Conservation (phyloP, 2,329 filamentous ascomycete genomes). For the Karstenula rhodostoma region DNA sequence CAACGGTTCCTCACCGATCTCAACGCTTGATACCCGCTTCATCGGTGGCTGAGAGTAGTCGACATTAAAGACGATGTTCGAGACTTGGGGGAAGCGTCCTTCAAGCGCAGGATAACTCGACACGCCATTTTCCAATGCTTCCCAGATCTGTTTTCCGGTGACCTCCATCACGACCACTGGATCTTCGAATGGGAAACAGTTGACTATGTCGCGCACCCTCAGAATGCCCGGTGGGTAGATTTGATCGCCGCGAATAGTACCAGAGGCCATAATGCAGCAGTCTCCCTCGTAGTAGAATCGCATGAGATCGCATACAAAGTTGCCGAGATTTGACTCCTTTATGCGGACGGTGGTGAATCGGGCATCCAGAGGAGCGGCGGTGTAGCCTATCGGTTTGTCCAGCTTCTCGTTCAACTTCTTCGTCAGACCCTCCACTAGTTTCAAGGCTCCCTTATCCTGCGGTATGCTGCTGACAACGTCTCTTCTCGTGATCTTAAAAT, state of each 20-base stretch:
- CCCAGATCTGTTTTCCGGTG: conserved; percentile 74
- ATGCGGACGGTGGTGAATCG: conserved; percentile 83
- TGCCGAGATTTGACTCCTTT: conserved; percentile 83
- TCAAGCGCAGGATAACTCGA: conserved; percentile 83
- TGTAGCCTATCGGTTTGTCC: conserved; percentile 82
- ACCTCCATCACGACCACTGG: conserved; percentile 81
- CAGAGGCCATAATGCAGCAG: conserved; percentile 83
- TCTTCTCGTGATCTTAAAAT: conserved; percentile 78
- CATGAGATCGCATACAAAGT: conserved; percentile 94
- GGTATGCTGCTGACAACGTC: conserved; percentile 76
- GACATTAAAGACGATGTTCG: conserved; percentile 79
- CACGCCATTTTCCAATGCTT: conserved; percentile 86
- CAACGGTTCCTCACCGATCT: conserved; percentile 68
- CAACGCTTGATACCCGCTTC: conserved; percentile 69
- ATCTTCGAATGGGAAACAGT: conserved; percentile 93
- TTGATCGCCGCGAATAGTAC: conserved; percentile 87
- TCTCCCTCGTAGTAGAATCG: conserved; percentile 81
- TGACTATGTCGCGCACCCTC: conserved; percentile 80
- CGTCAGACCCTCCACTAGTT: conserved; percentile 73
- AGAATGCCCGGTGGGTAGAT: conserved; percentile 84
- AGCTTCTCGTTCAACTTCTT: conserved; percentile 77
- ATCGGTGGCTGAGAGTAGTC: conserved; percentile 69
- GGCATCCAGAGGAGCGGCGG: conserved; percentile 80
- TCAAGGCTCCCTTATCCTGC: conserved; percentile 67
- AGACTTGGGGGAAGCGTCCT: conserved; percentile 84